phyloP scores from a whole-genome alignment of 768 basidiomycete genomes.

The Dendrothele bispora region DNA sequence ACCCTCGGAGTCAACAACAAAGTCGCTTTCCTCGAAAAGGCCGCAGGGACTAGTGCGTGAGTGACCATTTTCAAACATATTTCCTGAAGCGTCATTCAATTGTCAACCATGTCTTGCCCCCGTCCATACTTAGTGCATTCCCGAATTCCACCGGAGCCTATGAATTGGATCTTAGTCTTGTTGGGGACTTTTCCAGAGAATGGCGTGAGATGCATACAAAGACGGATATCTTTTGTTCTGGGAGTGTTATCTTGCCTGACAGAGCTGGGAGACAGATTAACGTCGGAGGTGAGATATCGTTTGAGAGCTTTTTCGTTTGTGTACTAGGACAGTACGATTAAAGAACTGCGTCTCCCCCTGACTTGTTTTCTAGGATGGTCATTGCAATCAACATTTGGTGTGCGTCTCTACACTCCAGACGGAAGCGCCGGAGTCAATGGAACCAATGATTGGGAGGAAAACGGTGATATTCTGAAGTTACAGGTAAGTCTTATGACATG shows the following conservation, averaged over 20 bases:
- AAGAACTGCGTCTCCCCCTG: too few relatives aligned
- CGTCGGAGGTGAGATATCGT: slow-evolving; percentile 57
- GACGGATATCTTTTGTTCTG: slow-evolving; percentile 81
- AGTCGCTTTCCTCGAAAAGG: slow-evolving; percentile 77
- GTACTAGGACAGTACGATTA: too few relatives aligned
- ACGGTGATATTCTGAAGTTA: slow-evolving; percentile 51
- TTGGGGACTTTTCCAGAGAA: slow-evolving; percentile 45
- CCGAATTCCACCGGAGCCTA: slow-evolving; percentile 75
- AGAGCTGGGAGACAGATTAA: slow-evolving; percentile 66
- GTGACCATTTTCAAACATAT: too few relatives aligned
- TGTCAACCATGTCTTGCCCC: neutral
- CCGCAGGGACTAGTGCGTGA: slow-evolving; percentile 59
- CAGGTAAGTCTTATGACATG: slow-evolving; percentile 64
- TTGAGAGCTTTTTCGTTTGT: too few relatives aligned
- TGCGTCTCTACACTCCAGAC: slow-evolving; percentile 72
- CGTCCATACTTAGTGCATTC: slow-evolving; percentile 32
- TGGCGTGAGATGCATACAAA: slow-evolving; percentile 80
- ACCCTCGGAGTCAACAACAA: slow-evolving; percentile 83
- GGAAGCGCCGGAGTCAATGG: slow-evolving; percentile 67
- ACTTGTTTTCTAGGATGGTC: slow-evolving; percentile 52
- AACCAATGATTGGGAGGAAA: slow-evolving; percentile 82
- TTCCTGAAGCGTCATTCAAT: too few relatives aligned
- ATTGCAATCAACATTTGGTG: slow-evolving; percentile 65
- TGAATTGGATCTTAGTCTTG: slow-evolving; percentile 68
- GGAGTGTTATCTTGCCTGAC: slow-evolving; percentile 71